These are phyloP conservation scores for Cladorrhinum sp. DNA, from an alignment of 2,329 filamentous ascomycete genomes.

Conservation along the genomic window DNA sequence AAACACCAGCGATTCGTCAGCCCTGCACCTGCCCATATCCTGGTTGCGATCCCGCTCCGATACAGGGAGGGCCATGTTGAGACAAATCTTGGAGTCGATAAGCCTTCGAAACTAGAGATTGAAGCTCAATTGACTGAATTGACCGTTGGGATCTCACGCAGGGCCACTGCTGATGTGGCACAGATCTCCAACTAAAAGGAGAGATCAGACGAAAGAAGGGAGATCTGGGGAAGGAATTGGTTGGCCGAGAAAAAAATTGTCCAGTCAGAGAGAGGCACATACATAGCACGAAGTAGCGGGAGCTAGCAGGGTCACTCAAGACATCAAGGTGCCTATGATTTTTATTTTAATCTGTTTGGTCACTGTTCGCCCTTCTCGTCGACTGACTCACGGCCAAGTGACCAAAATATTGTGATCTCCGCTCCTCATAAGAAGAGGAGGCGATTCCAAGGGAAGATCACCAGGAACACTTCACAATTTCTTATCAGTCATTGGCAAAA, in stretches of 20 bases:
- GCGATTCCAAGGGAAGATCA: not conserved
- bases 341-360: conserved; percentile 7
- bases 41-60: conserved; percentile 3
- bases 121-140: not conserved
- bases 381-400: conserved; percentile 16
- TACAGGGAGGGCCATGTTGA: conserved; percentile 9
- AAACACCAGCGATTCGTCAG: conserved; percentile 16
- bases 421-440: conserved; percentile 4
- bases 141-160: not conserved
- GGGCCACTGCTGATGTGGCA: not conserved
- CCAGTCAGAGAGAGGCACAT: not conserved
- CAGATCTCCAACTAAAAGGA: not conserved
- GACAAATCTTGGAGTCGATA: not conserved
- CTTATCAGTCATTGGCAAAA: not conserved
- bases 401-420: conserved; percentile 7
- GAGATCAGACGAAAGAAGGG: not conserved
- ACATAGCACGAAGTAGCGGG: not conserved
- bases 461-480: not conserved
- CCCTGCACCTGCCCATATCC: conserved; percentile 6
- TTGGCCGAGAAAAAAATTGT: not conserved
- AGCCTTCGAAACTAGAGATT: not conserved
- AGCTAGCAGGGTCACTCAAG: conserved; percentile 4
- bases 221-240: not conserved
- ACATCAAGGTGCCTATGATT: conserved; percentile 11
- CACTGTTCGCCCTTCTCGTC: not conserved